Conservation (phyloP, 164 flowering plant species). For the Stephania cephalantha region DNA sequence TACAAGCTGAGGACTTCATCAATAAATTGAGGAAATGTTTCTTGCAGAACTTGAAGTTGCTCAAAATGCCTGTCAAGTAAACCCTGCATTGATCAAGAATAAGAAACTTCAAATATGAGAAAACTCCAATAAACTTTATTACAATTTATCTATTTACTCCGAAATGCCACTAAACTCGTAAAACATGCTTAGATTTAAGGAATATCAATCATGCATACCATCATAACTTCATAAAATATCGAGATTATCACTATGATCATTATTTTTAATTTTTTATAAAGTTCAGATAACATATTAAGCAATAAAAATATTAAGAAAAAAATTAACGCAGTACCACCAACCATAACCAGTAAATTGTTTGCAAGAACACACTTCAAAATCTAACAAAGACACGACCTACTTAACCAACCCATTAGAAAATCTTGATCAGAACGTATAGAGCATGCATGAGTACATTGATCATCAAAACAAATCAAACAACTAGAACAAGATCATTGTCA, state of each 20-base stretch:
- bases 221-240: no score
- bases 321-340: no score
- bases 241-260: no score
- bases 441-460: neutral
- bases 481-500: neutral
- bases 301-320: no score
- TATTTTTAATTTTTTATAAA: no score
- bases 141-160: neutral
- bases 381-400: no score
- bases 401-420: no score
- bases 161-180: neutral
- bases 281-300: no score
- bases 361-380: no score
- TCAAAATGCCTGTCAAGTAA: conserved; percentile 9
- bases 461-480: neutral
- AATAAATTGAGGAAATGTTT: conserved; percentile 5
- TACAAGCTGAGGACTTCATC: neutral
- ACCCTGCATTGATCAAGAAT: conserved; percentile 12
- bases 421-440: no score
- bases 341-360: no score
- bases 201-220: neutral
- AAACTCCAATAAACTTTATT: neutral
- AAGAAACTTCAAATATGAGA: neutral
- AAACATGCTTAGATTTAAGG: neutral
- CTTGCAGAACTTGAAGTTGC: conserved; percentile 7